Base-by-base conservation (phyloP, 2,329 filamentous ascomycete genomes). In the Ceratocystis harringtonii region DNA sequence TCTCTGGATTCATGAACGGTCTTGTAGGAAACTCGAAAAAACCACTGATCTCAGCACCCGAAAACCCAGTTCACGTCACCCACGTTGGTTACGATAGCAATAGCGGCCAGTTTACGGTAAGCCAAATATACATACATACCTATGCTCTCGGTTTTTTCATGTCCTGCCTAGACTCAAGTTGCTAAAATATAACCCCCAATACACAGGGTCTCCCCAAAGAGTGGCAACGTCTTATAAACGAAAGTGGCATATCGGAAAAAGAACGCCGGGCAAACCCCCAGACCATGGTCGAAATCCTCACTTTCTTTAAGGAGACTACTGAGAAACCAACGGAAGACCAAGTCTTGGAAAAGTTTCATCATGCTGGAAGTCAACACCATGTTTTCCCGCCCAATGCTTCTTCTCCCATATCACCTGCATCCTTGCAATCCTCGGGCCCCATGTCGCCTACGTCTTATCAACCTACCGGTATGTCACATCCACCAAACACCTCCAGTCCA, bases 51-150 rank as follows among this genome's bases (percentile, higher is more conserved):
- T 97, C 94, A n/a, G 90, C 91, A 45, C 94, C 94, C 65, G 92
- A 96, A 76, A 97, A 99, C 72, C 94, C 94, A 61, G 91, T 97
- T 68, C 94, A 97, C 76, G 90, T 99, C 71, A 97, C 92, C 66
- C 94, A 99, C 76, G 94, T 99, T 70, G 92, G 92, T 71, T 96
- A 96, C 75, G 92, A 99, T 76, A 95, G 94, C 77, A 83, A 89
- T 72, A 97, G 94, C 2, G 94, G 94, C 70, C 90, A 96, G 77
- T 99, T 96, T 75, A 97, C 92, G 66, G 91, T 95, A 80, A 73
- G 86, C 63, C 57, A 32, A 41, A 41, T 15, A 50, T 25, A 30
- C 64, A 60, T 52, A 66, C 57, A 61, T 70, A 66, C 68, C 48
- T 43, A 68, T 70, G 66, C 61, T 63, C 32, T 57, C 62, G 63